These are phyloP conservation scores for Ambispora gerdemannii DNA, from an alignment of 192 early-diverging fungal genomes.

Conservation along the genomic window DNA sequence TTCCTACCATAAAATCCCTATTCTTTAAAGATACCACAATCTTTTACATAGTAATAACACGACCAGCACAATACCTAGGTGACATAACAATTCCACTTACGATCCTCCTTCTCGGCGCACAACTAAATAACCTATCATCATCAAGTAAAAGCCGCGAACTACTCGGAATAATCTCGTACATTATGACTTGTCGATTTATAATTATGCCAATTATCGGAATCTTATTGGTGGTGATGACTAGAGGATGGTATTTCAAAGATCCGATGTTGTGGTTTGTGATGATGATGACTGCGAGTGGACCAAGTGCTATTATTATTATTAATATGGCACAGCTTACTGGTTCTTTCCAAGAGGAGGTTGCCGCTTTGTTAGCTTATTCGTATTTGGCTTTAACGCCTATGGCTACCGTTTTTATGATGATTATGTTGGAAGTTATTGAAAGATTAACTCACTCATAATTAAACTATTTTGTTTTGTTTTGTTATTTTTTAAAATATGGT, in stretches of 20 bases:
- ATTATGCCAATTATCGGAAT: slow-evolving; percentile 27
- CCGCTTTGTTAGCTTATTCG: slow-evolving; percentile 27
- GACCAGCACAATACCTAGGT: slow-evolving; percentile 12
- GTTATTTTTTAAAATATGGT: too few species aligned
- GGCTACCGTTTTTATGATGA: slow-evolving; percentile 13
- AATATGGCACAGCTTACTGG: slow-evolving; percentile 23
- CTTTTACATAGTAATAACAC: not conserved
- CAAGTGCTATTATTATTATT: slow-evolving; percentile 29
- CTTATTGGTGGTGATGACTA: not conserved
- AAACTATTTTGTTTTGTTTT: too few species aligned
- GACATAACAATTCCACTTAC: slow-evolving; percentile 19
- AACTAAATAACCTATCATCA: slow-evolving; percentile 29
- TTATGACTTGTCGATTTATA: slow-evolving; percentile 13
- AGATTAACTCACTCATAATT: too few species aligned
- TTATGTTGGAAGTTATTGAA: too few species aligned
- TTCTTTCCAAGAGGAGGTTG: slow-evolving; percentile 21
- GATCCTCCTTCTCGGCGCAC: slow-evolving; percentile 29
- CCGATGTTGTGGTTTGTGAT: slow-evolving; percentile 30
- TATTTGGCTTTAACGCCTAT: slow-evolving; percentile 11
- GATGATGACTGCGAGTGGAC: slow-evolving; percentile 19
- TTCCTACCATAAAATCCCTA: slow-evolving; percentile 8
- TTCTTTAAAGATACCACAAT: slow-evolving; percentile 6
- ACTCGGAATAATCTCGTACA: slow-evolving; percentile 5
- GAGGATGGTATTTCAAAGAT: slow-evolving; percentile 10
- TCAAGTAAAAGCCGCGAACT: not conserved